Percentiles rank a stretch among this genome's conserved stretches.
These are phyloP conservation scores for Phaffia tasmanica DNA, from an alignment of 768 basidiomycete genomes.

Conservation along the genomic window DNA sequence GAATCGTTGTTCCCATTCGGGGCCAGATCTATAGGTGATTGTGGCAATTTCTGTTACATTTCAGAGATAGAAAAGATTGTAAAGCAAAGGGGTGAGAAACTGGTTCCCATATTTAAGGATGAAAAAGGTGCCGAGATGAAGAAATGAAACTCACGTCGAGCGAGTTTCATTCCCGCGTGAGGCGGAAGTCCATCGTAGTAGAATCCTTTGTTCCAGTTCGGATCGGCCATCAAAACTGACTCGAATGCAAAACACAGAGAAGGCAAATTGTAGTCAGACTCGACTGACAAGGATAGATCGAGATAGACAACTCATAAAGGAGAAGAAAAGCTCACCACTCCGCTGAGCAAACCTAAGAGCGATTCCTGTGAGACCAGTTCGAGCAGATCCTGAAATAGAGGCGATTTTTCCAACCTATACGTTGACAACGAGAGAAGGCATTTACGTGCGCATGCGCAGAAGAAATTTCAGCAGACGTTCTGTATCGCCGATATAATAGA, in stretches of 20 bases:
- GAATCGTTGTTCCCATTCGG: conserved; percentile 98
- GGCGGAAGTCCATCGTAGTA: conserved; percentile 94
- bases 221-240: conserved; percentile 97
- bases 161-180: conserved; percentile 96
- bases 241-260: not conserved
- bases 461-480: no score
- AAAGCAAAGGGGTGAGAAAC: not conserved
- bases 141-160: conserved; percentile 57
- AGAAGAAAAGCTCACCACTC: conserved; percentile 55
- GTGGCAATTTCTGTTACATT: conserved; percentile 76
- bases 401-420: conserved; percentile 66
- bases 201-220: conserved; percentile 98
- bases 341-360: conserved; percentile 94
- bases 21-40: conserved; percentile 96
- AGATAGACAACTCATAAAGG: not conserved
- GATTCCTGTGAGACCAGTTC: conserved; percentile 81
- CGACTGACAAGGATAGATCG: conserved; percentile 5
- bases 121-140: not conserved
- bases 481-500: not conserved
- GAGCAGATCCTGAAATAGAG: conserved; percentile 86
- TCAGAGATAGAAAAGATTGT: not conserved
- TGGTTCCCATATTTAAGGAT: not conserved
- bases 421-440: not conserved
- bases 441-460: not conserved
- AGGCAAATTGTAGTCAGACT: not conserved